Conservation (phyloP, 257 asterid species). For the Solanum habrochaites region DNA sequence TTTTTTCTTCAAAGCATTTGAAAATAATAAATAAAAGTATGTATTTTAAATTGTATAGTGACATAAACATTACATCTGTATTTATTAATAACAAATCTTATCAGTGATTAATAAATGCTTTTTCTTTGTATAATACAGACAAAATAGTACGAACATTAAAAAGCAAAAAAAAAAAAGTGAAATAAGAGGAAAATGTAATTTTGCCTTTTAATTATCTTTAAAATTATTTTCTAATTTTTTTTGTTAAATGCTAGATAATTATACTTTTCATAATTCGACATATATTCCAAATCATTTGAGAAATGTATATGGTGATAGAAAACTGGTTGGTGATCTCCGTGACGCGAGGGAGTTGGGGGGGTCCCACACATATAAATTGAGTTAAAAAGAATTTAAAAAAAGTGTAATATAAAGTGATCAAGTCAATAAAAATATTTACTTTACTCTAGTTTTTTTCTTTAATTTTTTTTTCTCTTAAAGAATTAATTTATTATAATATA, state of each 20-base stretch:
- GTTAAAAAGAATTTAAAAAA: too few relatives aligned
- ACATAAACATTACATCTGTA: conserved; percentile 19
- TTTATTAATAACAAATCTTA: conserved; percentile 11
- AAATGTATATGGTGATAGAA: too few relatives aligned
- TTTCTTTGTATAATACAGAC: conserved; percentile 19
- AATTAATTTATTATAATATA: neutral
- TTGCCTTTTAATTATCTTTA: neutral
- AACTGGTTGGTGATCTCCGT: too few relatives aligned
- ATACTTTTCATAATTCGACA: neutral
- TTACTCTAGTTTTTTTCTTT: neutral
- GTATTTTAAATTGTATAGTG: neutral
- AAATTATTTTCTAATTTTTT: neutral
- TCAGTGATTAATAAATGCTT: neutral
- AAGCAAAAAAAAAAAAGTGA: neutral
- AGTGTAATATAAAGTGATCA: neutral
- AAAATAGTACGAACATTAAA: conserved; percentile 15
- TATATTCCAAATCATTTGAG: neutral
- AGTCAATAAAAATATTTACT: neutral
- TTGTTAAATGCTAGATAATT: neutral
- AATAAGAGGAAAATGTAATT: neutral
- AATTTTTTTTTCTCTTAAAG: neutral
- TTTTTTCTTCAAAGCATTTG: conserved; percentile 10
- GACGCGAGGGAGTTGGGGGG: too few relatives aligned
- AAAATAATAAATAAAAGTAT: neutral
- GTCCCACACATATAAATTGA: neutral